These are phyloP conservation scores for Xerocomus amazonicus DNA, from an alignment of 1,284 basidiomycete genomes.

Conservation along the genomic window DNA sequence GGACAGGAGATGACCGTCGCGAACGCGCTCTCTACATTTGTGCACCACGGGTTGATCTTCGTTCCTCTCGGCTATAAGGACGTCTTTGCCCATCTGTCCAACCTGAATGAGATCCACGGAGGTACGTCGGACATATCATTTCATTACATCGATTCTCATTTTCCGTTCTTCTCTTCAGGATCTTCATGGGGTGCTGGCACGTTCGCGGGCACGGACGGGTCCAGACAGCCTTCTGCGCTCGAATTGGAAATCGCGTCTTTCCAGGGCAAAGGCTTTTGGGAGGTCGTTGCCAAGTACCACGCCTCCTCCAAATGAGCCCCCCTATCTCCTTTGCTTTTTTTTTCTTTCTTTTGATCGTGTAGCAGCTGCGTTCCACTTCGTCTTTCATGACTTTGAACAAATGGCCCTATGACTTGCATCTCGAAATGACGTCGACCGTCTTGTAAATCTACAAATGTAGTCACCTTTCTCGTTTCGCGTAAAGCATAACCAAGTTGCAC, in stretches of 20 bases:
- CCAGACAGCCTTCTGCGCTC: conserved; percentile 55
- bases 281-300: conserved; percentile 41
- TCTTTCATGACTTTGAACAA: neutral
- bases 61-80: conserved; percentile 78
- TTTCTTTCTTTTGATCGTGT: neutral
- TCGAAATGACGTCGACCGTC: neutral
- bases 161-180: conserved; percentile 35
- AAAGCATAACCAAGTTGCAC: too few species aligned
- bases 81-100: conserved; percentile 54
- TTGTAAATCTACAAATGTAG: too few species aligned
- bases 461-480: too few species aligned
- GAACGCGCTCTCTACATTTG: conserved; percentile 66
- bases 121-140: conserved; percentile 40
- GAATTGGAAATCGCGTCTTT: conserved; percentile 64
- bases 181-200: conserved; percentile 77
- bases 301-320: conserved; percentile 13
- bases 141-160: neutral
- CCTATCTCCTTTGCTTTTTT: neutral
- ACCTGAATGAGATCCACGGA: conserved; percentile 65
- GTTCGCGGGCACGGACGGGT: conserved; percentile 60
- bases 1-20: conserved; percentile 73
- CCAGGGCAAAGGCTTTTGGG: conserved; percentile 64
- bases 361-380: neutral
- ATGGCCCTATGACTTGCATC: neutral
- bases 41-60: conserved; percentile 78